A percentile compares a stretch with the other conserved stretches of the same genome.
Evolutionary conservation across 108 stramenopile species (phyloP).

Genomic region (Fragilaria radians): DNA sequence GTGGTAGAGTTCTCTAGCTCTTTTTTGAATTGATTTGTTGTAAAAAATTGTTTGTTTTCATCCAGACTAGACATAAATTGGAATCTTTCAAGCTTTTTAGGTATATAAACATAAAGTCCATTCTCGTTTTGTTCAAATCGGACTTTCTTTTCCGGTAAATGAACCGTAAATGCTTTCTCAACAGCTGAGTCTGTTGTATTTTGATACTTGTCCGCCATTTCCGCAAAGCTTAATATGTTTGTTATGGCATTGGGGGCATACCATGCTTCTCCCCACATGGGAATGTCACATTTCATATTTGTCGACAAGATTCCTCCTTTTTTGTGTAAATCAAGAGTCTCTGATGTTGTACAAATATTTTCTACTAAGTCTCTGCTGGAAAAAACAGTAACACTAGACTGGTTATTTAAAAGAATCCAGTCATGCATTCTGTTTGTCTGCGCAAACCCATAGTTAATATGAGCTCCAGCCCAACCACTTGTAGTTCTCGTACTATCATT

Average conservation of each 20-base stretch:
- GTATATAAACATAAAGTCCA: not conserved
- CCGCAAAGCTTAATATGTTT: slow-evolving; percentile 20
- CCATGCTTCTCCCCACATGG: not conserved
- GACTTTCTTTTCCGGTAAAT: not conserved
- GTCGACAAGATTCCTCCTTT: slow-evolving; percentile 8
- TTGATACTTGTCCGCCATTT: slow-evolving; percentile 1
- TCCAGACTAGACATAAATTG: not conserved
- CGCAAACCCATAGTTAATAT: too few relatives aligned
- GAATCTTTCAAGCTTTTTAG: not conserved
- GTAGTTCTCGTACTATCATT: too few relatives aligned
- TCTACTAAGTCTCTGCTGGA: slow-evolving; percentile 11
- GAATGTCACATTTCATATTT: slow-evolving; percentile 9
- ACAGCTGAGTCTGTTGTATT: slow-evolving; percentile 2
- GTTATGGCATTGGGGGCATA: slow-evolving; percentile 15
- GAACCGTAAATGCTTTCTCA: not conserved
- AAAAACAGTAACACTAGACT: slow-evolving; percentile 24
- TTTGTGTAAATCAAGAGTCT: not conserved
- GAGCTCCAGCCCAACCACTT: too few relatives aligned
- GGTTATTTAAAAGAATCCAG: slow-evolving; percentile 24
- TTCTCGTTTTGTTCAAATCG: not conserved
- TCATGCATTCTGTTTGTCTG: not conserved
- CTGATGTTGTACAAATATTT: not conserved
- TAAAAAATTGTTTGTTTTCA: not conserved
- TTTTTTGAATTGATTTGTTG: not conserved
- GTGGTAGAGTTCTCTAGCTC: slow-evolving; percentile 1